These are phyloP conservation scores for Clavariopsis aquatica DNA, from an alignment of 495 filamentous ascomycete species.

Conservation along the genomic window DNA sequence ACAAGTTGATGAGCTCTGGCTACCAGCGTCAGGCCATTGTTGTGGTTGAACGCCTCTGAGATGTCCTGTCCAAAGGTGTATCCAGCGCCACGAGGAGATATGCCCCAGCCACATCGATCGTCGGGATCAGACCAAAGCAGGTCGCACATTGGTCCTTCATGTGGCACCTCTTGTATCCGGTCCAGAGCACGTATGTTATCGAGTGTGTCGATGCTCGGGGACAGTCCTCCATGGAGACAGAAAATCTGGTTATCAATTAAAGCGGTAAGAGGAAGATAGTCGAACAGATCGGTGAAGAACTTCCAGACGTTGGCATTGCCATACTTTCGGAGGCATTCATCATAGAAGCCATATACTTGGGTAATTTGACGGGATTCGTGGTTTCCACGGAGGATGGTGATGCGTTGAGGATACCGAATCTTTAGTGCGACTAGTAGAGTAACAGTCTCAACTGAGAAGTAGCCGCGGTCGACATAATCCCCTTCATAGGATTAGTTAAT, in stretches of 20 bases:
- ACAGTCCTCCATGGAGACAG: conserved; percentile 95
- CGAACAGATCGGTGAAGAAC: conserved; percentile 98
- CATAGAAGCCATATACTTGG: conserved; percentile 98
- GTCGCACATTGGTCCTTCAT: conserved; percentile 99
- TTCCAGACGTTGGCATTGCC: conserved; percentile 98
- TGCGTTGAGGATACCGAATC: conserved; percentile 96
- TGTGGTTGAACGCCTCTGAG: conserved; percentile 99
- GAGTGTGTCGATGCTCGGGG: conserved; percentile 94
- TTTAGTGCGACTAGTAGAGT: conserved; percentile 93
- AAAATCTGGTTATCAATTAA: conserved; percentile 99
- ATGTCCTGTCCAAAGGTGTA: conserved; percentile 99
- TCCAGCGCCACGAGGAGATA: conserved; percentile 92
- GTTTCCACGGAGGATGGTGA: conserved; percentile 95
- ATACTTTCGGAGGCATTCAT: conserved; percentile 96
- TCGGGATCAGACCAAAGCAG: conserved; percentile 97
- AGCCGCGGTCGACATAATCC: conserved; percentile 96
- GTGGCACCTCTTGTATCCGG: conserved; percentile 96
- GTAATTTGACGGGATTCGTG: conserved; percentile 98
- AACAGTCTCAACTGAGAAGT: conserved; percentile 96
- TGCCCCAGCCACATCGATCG: conserved; percentile 98
- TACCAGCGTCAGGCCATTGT: conserved; percentile 95
- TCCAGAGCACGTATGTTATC: conserved; percentile 97
- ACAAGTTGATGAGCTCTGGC: conserved; percentile 94
- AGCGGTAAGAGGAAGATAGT: conserved; percentile 96
- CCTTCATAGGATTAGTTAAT: conserved; percentile 54